Conservation (phyloP, 176 grass and related monocot genomes). For the Musa schizocarpa region DNA sequence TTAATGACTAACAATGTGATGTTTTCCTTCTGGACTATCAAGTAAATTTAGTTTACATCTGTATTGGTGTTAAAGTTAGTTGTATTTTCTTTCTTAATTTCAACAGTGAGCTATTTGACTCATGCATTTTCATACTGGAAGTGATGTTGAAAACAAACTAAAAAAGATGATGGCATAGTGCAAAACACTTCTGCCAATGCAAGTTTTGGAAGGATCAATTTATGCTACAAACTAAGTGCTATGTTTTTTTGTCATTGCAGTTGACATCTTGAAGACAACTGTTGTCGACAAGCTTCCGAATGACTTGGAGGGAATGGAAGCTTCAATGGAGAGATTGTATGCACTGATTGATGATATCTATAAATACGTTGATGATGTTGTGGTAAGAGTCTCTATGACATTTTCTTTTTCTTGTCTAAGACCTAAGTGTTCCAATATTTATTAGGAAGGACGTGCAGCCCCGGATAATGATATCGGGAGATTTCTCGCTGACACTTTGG, state of each 20-base stretch:
- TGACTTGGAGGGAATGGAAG: conserved; percentile 90
- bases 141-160: too few species aligned
- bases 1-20: too few species aligned
- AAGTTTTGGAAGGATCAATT: too few species aligned
- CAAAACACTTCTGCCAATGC: too few species aligned
- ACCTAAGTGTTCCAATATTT: conserved; percentile 2
- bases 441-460: conserved; percentile 56
- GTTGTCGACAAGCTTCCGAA: conserved; percentile 77
- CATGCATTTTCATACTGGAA: too few species aligned
- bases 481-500: conserved; percentile 51
- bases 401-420: background rate
- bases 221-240: background rate
- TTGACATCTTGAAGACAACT: conserved; percentile 70
- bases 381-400: conserved; percentile 32
- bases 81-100: too few species aligned
- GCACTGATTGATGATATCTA: conserved; percentile 79
- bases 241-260: conserved; percentile 23
- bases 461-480: conserved; percentile 69
- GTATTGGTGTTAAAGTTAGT: too few species aligned
- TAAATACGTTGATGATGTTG: conserved; percentile 88
- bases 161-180: too few species aligned
- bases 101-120: too few species aligned
- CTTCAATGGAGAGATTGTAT: conserved; percentile 68
- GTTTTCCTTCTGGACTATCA: too few species aligned
- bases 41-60: too few species aligned